Conservation (phyloP, 192 early-diverging fungal genomes). For the Chytriomyces sp. region DNA sequence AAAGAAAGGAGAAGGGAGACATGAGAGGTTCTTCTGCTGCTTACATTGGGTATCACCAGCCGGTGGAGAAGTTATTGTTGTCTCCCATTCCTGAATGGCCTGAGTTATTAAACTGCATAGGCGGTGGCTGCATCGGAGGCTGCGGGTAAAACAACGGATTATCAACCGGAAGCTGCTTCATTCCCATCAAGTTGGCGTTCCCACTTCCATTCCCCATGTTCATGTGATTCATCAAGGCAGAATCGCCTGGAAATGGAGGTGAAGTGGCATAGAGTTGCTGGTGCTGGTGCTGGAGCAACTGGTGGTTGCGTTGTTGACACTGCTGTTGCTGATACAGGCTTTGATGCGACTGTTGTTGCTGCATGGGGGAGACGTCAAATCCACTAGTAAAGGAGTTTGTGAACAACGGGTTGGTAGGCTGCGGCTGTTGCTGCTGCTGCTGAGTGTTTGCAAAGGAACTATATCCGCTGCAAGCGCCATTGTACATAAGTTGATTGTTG, state of each 20-base stretch:
- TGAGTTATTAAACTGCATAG: neutral
- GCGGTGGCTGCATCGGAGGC: too few species aligned
- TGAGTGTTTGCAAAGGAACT: neutral
- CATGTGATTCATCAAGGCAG: too few species aligned
- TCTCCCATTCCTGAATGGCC: too few species aligned
- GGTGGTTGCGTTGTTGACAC: neutral
- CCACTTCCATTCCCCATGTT: too few species aligned
- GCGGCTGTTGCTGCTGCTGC: neutral
- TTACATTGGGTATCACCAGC: too few species aligned
- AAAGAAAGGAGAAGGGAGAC: neutral
- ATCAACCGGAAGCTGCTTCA: neutral
- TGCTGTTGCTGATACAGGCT: neutral
- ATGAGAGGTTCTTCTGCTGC: too few species aligned
- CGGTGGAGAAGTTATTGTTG: too few species aligned
- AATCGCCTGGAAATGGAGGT: neutral
- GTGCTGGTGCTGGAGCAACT: conserved; percentile 7
- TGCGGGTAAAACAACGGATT: too few species aligned
- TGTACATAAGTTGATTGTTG: neutral
- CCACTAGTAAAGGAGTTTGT: neutral
- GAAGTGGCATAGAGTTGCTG: conserved; percentile 1
- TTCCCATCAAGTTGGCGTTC: too few species aligned
- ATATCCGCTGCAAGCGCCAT: neutral
- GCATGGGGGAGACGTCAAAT: neutral
- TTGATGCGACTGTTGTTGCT: neutral
- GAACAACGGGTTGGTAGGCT: conserved; percentile 13